Base-by-base conservation (phyloP, 2,329 filamentous ascomycete genomes). In the Alternaria novae-zelandiae region DNA sequence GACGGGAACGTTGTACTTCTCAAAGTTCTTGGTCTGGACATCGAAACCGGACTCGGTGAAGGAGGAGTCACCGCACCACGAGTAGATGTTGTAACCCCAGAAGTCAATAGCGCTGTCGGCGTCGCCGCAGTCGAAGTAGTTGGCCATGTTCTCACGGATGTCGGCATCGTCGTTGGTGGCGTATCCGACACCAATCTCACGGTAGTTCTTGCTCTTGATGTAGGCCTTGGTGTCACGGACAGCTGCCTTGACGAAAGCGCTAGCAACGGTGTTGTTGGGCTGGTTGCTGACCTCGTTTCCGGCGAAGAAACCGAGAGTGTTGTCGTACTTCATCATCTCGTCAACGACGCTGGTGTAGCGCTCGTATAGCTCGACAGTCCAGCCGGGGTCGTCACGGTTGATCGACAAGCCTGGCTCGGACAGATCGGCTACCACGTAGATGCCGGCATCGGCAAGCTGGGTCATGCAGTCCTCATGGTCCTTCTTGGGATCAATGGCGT, bases 81-180 rank as follows among this genome's bases (percentile, higher is more conserved):
- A 97, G 87, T 99, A 99, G 84, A 98, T 97, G 87, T 99, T 99
- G 90, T 98, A 98, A 63, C 96, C 96, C 92, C 94, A 99, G 86
- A 96, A 98, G 83, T 99, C 96, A 70, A 98, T 97, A 65, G 91
- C 81, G 76, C 83, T 82, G 9, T 85, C 83, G 32, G 56, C 17
- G 64, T 85, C 78, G 64, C 94, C 92, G 79, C 96, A 99, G 86
- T 97, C 94, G 85, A 99, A 97, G 87, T 97, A 99, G 79, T 93
- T 84, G 71, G 93, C 92, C 77, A 98, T 89, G 75, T 93, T 85
- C 69, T 86, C 86, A 80, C 96, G 92, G 73, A 97, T 96, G 21
- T 88, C 86, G 44, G 89, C 87, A 81, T 97, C 94, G 73, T 98
- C 96, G 82, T 96, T 96, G 82, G 96, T 96, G 70, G 96, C 96